Evolutionary conservation across 805 yeast species (phyloP).

Genomic region (Yamadazyma insecticola): DNA sequence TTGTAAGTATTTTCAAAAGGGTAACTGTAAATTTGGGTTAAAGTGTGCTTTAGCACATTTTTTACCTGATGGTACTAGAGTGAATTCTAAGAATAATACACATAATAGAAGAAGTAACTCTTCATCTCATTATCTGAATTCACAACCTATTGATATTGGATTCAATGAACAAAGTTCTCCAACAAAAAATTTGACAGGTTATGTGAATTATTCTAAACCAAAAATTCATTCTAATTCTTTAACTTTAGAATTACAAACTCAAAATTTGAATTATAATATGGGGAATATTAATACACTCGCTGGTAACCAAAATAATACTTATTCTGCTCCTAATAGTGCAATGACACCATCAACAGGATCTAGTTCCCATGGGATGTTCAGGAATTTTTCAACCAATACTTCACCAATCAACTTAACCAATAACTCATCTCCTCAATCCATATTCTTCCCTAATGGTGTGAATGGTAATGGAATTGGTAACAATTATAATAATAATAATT

Average conservation of each 20-base stretch:
- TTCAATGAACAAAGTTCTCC: slow-evolving; percentile 3
- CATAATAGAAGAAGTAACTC: slow-evolving; percentile 2
- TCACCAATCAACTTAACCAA: slow-evolving; percentile 7
- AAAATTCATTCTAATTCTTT: too few relatives aligned
- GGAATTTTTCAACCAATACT: slow-evolving; percentile 12
- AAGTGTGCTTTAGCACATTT: slow-evolving; percentile 94
- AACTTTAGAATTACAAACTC: too few relatives aligned
- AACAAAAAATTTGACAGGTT: too few relatives aligned
- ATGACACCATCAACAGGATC: neutral
- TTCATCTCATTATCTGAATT: neutral
- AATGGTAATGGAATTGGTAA: too few relatives aligned
- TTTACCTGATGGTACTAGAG: slow-evolving; percentile 82
- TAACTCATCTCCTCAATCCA: slow-evolving; percentile 7
- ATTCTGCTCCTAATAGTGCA: slow-evolving; percentile 1
- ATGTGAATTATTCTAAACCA: too few relatives aligned
- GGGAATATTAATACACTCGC: too few relatives aligned
- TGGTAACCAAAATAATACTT: too few relatives aligned
- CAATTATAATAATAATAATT: too few relatives aligned
- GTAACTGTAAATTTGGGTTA: slow-evolving; percentile 93
- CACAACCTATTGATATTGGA: slow-evolving; percentile 9
- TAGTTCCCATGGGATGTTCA: slow-evolving; percentile 4
- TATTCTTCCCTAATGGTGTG: slow-evolving; percentile 7
- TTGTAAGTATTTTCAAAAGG: slow-evolving; percentile 92
- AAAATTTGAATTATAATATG: too few relatives aligned
- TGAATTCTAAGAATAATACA: slow-evolving; percentile 41